Evolutionary conservation across 2,329 filamentous ascomycete species (phyloP), one percentile per base, ranked within the genome.

Genomic region (Cryphonectria carpinicola): DNA sequence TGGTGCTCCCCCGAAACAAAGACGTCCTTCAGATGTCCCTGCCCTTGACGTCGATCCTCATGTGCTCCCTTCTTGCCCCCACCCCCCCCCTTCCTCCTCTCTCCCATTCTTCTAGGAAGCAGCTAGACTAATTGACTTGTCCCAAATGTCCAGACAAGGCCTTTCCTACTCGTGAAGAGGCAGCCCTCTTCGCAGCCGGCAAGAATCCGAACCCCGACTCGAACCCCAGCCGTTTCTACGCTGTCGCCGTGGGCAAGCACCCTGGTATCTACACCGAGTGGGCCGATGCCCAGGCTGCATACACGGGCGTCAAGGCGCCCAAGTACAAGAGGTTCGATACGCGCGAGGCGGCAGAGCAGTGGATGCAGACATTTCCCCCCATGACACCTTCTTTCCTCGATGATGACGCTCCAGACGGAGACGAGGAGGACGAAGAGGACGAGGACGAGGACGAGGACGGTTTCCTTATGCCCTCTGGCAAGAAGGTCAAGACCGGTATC

Each of bases 101-200:
- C 32, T 32, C 32, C 28, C 28, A 28, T 28, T 35, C 39, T 7
- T 64, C n/a, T 11, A 22, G 22, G 60, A 17, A 67, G n/a, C 58
- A 62, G n/a, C 39, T 14, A 19, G 32, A 52, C 13, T 39, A 14
- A 61, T 61, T 6, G 68, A 46, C 54, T 67, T 65, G 54, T 32
- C n/a, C 39, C 10, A 25, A 25, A 28, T 67, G 28, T 56, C 37
- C 72, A 96, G 93, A 92, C 84, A 95, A 96, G 82, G 93, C 92
- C 1, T 98, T 97, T 78, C 82, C 85, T 13, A 89, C 87, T 0
- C 83, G 86, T 71, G 87, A 90, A 73, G 94, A 97, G 71, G 95
- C 95, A n/a, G 87, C 92, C 76, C 89, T 88, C 1, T 98, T 93
- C 78, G 85, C 93, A 37, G 88, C 86, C 1, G 92, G 93, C 63